Conservation (phyloP, 768 basidiomycete species). For the Rhodotorula taiwanensis region DNA sequence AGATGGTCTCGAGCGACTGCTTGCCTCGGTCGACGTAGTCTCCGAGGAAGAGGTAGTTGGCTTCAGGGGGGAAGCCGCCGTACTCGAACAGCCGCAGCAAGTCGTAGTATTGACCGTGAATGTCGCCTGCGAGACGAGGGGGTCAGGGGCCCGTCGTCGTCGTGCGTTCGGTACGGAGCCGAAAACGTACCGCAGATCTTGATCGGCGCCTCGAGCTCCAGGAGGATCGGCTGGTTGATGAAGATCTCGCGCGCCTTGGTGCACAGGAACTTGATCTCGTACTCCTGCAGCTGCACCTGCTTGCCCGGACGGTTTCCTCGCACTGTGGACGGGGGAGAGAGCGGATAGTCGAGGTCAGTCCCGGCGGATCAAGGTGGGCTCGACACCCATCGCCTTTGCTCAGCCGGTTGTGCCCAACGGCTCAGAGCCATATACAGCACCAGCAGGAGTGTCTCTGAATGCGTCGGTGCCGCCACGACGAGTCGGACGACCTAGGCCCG, state of each 20-base stretch:
- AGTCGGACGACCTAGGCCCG: too few relatives aligned
- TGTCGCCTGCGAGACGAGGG: conserved; percentile 62
- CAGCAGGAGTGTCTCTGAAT: too few relatives aligned
- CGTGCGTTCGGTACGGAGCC: too few relatives aligned
- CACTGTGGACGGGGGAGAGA: conserved; percentile 51
- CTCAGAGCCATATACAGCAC: too few relatives aligned
- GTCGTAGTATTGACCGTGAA: conserved; percentile 99
- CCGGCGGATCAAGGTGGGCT: too few relatives aligned
- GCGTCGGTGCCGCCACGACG: too few relatives aligned
- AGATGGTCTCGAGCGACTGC: conserved; percentile 98
- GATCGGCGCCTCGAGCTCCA: conserved; percentile 97
- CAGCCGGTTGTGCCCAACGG: too few relatives aligned
- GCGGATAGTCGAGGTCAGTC: too few relatives aligned
- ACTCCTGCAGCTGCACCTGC: conserved; percentile 94
- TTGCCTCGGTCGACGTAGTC: conserved; percentile 99
- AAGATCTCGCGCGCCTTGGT: conserved; percentile 98
- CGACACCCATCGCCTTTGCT: too few relatives aligned
- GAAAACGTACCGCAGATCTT: conserved; percentile 99
- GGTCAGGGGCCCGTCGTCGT: too few relatives aligned
- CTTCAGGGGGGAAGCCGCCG: conserved; percentile 98
- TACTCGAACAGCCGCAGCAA: conserved; percentile 96
- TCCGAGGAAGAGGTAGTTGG: conserved; percentile 98
- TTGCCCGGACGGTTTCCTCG: conserved; percentile 98
- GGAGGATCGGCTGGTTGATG: conserved; percentile 94
- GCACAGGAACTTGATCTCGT: conserved; percentile 98